A percentile compares a stretch with the other conserved stretches of the same genome.
Evolutionary conservation across 441 rosid species (phyloP).

Genomic region (Sinapis alba): DNA sequence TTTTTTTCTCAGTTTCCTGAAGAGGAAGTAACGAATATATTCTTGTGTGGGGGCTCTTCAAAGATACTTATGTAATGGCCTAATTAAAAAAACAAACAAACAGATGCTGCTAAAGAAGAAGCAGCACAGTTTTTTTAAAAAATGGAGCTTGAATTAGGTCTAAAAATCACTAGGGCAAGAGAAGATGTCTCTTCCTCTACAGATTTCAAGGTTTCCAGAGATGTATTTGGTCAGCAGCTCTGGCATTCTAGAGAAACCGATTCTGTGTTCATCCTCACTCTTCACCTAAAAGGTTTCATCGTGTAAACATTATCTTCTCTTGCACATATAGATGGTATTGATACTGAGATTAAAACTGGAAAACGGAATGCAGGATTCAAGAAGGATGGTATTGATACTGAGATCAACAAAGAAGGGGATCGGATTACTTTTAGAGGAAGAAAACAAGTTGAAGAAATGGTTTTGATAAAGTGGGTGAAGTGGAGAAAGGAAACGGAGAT

Average conservation of each 20-base stretch:
- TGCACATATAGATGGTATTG: too few relatives aligned
- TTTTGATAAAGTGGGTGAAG: conserved; percentile 60
- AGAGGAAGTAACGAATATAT: conserved; percentile 31
- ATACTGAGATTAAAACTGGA: background rate
- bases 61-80: conserved; percentile 5
- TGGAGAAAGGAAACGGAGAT: conserved; percentile 58
- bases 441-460: conserved; percentile 69
- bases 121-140: background rate
- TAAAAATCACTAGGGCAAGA: conserved; percentile 69
- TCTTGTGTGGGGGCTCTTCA: conserved; percentile 5
- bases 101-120: conserved; percentile 3
- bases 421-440: conserved; percentile 56
- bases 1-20: conserved; percentile 9
- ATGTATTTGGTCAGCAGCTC: conserved; percentile 50
- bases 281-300: conserved; percentile 59
- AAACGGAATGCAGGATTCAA: conserved; percentile 53
- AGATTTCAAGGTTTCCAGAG: conserved; percentile 51
- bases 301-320: background rate
- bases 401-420: conserved; percentile 69
- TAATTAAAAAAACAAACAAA: background rate
- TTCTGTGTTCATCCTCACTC: conserved; percentile 56
- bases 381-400: conserved; percentile 52
- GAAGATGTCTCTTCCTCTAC: conserved; percentile 58
- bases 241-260: conserved; percentile 70
- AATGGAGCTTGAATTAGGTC: conserved; percentile 84